Base-by-base conservation (phyloP, 2,329 filamentous ascomycete genomes). In the Cladorrhinum sp. region DNA sequence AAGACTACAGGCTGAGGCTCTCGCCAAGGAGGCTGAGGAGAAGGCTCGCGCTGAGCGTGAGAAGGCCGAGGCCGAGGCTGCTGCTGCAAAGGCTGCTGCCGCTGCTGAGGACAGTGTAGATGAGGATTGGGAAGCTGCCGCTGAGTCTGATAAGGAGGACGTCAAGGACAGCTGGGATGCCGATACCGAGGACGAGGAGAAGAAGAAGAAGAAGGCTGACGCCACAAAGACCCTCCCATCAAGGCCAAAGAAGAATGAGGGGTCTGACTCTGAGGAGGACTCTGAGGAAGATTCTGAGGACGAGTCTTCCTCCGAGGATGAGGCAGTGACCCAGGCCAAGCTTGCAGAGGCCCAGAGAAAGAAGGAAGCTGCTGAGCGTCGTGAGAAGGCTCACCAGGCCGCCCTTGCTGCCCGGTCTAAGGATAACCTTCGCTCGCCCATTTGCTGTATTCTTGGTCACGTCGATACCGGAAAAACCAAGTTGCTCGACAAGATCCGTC, bases 391-490 rank as follows among this genome's bases (percentile, higher is more conserved):
- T 61, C 91, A 96, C 74, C 91, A 97, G 76, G 93, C 92, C 64
- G 95, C 95, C 18, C 77, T 97, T 72, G 93, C 92, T 50, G 93
- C 93, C 53, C 86, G 92, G 63, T 98, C 93, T 22, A 92, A 91
- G 77, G 93, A 99, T 74, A 89, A 99, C 76, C 85, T 99, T 59
- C 92, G 95, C 61, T 98, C 95, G 45, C 95, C 95, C 57, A 99
- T 99, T 77, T 98, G 95, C 83, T 98, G 93, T 89, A 99, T 99
- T 84, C 86, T 99, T 66, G 95, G 95, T 71, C 95, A 99, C 85
- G 95, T 99, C 85, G 95, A 99, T 87, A 99, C 96, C 50, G 95
- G 95, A 75, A 99, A 99, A 81, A 99, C 95, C n/a, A 99, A 98
- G 80, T 82, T 99, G 65, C 84, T 99, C 61, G 95, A 99, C 82